phyloP scores from a whole-genome alignment of 176 grass and related monocot genomes.

The Carex littledalei region DNA sequence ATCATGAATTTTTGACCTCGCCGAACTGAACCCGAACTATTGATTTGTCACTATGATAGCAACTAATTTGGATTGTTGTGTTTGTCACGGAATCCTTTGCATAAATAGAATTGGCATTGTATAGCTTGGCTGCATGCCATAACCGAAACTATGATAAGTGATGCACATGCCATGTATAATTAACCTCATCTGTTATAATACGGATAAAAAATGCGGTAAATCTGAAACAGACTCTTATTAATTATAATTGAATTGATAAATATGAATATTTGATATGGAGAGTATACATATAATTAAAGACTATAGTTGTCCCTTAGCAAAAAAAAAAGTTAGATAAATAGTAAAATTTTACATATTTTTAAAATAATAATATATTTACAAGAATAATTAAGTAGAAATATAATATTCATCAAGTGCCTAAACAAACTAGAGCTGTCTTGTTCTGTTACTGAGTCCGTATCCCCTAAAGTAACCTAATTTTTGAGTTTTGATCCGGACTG shows the following conservation, averaged over 20 bases:
- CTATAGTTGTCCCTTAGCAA: neutral
- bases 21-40: too few species aligned
- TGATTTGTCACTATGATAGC: too few species aligned
- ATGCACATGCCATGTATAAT: neutral
- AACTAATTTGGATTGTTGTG: neutral
- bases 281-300: neutral
- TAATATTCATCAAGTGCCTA: neutral
- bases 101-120: neutral
- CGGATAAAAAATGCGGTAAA: neutral
- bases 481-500: too few species aligned
- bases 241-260: neutral
- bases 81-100: conserved; percentile 2
- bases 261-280: neutral
- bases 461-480: too few species aligned
- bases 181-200: neutral
- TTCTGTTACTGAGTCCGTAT: neutral
- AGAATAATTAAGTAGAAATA: neutral
- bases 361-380: neutral
- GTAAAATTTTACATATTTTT: neutral
- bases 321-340: neutral
- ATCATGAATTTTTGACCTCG: too few species aligned
- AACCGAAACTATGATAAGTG: neutral
- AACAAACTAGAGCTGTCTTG: neutral
- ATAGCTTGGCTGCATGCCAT: conserved; percentile 12
- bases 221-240: neutral